phyloP scores from a whole-genome alignment of 73 alveolate genomes.

The Paramecium biaurelia region DNA sequence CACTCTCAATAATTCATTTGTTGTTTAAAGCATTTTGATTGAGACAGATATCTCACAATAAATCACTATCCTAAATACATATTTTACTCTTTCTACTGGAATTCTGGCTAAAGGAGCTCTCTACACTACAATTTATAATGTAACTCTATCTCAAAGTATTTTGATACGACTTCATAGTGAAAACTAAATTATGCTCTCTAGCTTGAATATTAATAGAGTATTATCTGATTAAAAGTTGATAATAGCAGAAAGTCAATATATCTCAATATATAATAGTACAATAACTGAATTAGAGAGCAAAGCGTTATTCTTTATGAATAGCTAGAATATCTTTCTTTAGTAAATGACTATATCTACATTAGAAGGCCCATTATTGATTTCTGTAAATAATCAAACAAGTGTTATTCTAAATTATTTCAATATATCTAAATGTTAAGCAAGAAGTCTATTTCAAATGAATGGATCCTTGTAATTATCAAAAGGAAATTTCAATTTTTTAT shows the following conservation, averaged over 20 bases:
- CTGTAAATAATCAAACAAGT: not conserved
- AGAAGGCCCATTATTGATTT: not conserved
- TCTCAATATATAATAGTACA: not conserved
- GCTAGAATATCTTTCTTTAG: not conserved
- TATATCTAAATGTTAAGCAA: not conserved
- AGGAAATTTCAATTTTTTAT: not conserved
- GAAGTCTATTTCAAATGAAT: not conserved
- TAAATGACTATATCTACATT: not conserved
- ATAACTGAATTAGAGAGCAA: not conserved
- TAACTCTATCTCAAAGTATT: not conserved
- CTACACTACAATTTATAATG: not conserved
- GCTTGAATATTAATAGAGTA: not conserved
- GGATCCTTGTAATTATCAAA: not conserved
- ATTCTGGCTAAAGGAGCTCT: not conserved
- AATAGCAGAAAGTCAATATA: not conserved
- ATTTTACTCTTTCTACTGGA: not conserved
- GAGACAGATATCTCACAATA: not conserved
- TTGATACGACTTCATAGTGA: not conserved
- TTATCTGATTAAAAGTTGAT: not conserved
- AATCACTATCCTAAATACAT: not conserved
- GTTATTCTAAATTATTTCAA: not conserved
- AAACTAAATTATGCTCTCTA: not conserved
- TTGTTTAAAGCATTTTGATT: constrained; percentile 17
- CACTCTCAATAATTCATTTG: not conserved
- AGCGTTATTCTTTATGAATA: not conserved